Evolutionary conservation across 2,329 filamentous ascomycete genomes (phyloP).

Genomic region (Ophiostoma quercus): DNA sequence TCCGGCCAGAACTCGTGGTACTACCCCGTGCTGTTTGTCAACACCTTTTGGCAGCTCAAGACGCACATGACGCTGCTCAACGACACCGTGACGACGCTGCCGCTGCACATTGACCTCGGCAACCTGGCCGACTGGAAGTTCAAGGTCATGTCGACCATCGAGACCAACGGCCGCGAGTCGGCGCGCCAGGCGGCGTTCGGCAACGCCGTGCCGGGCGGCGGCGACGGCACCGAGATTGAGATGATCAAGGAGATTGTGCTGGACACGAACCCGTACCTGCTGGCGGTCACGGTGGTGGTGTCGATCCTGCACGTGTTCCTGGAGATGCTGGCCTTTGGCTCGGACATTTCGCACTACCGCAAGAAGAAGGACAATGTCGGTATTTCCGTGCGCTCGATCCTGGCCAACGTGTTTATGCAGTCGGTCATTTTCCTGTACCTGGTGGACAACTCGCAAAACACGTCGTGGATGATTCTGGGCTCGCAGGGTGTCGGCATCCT

Average conservation of each 20-base stretch:
- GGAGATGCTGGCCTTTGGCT: slow-evolving; percentile 94
- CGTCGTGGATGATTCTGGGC: slow-evolving; percentile 97
- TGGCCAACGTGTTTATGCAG: slow-evolving; percentile 98
- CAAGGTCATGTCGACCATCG: slow-evolving; percentile 73
- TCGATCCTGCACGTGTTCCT: slow-evolving; percentile 90
- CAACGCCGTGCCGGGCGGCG: slow-evolving; percentile 64
- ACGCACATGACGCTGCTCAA: slow-evolving; percentile 90
- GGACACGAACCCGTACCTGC: slow-evolving; percentile 87
- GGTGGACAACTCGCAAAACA: slow-evolving; percentile 94
- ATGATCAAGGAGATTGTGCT: slow-evolving; percentile 94
- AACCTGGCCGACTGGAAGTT: slow-evolving; percentile 89
- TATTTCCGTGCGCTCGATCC: slow-evolving; percentile 89
- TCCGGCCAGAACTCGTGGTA: slow-evolving; percentile 91
- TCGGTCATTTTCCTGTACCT: slow-evolving; percentile 92
- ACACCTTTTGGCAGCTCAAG: slow-evolving; percentile 95
- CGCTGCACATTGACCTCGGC: slow-evolving; percentile 75
- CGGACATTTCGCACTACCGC: slow-evolving; percentile 94
- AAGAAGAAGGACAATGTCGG: slow-evolving; percentile 99
- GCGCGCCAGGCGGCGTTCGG: slow-evolving; percentile 73
- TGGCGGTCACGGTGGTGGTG: slow-evolving; percentile 77
- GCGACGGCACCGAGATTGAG: slow-evolving; percentile 90
- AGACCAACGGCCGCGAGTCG: slow-evolving; percentile 80
- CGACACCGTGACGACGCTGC: slow-evolving; percentile 75
- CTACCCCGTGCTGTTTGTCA: slow-evolving; percentile 80
- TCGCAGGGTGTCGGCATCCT: slow-evolving; percentile 77